These are phyloP conservation scores for Scleroderma bovista DNA, from an alignment of 768 basidiomycete genomes.

Conservation along the genomic window DNA sequence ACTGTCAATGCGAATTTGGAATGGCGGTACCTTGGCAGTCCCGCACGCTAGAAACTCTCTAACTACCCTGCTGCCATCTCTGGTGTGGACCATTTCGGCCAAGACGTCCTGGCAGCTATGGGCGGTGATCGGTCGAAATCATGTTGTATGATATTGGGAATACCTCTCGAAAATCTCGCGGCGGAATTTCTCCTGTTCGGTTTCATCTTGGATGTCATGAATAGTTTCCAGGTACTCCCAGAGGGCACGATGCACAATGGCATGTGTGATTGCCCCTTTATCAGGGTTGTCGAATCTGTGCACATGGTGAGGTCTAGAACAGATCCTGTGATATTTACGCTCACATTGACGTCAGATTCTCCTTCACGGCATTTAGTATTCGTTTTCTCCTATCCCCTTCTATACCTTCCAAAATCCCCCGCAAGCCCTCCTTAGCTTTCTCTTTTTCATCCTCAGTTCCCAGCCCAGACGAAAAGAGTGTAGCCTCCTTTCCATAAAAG, in stretches of 20 bases:
- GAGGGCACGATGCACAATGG: conserved; percentile 80
- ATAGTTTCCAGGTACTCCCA: conserved; percentile 79
- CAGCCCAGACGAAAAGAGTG: conserved; percentile 54
- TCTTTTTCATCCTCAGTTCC: conserved; percentile 62
- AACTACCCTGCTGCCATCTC: conserved; percentile 81
- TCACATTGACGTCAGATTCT: conserved; percentile 71
- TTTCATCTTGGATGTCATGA: conserved; percentile 49
- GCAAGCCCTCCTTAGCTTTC: conserved; percentile 58
- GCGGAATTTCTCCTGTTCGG: conserved; percentile 67
- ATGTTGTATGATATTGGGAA: not conserved
- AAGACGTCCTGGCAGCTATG: conserved; percentile 75
- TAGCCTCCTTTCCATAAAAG: conserved; percentile 87
- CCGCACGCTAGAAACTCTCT: conserved; percentile 82
- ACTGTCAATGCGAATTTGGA: no score
- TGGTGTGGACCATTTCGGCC: conserved; percentile 92
- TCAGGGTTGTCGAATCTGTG: conserved; percentile 86
- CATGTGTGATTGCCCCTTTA: conserved; percentile 82
- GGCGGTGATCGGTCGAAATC: not conserved
- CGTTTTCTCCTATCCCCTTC: conserved; percentile 63
- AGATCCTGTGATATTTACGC: conserved; percentile 19
- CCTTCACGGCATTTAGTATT: conserved; percentile 63
- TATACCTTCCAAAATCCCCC: conserved; percentile 58
- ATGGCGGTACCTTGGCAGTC: conserved; percentile 60
- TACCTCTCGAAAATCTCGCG: conserved; percentile 80
- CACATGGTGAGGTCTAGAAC: not conserved